Percentiles rank a stretch among this genome's conserved stretches.
Conservation (phyloP, 805 yeast species). For the Candida orba region DNA sequence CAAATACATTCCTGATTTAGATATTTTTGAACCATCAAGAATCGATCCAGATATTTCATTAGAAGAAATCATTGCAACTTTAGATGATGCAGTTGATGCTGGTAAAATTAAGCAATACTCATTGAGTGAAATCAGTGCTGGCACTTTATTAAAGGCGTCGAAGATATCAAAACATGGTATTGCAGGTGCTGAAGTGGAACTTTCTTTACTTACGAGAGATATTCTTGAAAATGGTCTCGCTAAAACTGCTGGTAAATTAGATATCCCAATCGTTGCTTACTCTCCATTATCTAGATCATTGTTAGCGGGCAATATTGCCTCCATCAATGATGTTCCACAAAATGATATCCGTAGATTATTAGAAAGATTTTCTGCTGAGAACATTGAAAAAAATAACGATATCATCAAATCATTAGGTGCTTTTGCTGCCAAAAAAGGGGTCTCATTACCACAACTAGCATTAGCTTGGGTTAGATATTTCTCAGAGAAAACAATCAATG, state of each 20-base stretch:
- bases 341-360: slow-evolving; percentile 46
- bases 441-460: slow-evolving; percentile 60
- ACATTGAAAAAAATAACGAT: slow-evolving; percentile 45
- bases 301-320: slow-evolving; percentile 54
- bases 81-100: slow-evolving; percentile 50
- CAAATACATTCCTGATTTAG: slow-evolving; percentile 38
- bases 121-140: slow-evolving; percentile 63
- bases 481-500: slow-evolving; percentile 21
- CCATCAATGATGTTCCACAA: slow-evolving; percentile 39
- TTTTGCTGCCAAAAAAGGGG: slow-evolving; percentile 38
- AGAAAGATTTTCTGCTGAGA: slow-evolving; percentile 56
- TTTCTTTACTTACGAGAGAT: slow-evolving; percentile 63
- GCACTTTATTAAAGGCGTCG: slow-evolving; percentile 53
- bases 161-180: slow-evolving; percentile 43
- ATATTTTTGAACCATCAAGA: slow-evolving; percentile 68
- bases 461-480: slow-evolving; percentile 55
- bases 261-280: slow-evolving; percentile 68
- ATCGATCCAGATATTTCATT: slow-evolving; percentile 49
- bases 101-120: slow-evolving; percentile 69
- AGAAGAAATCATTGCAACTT: slow-evolving; percentile 49
- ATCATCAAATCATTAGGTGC: slow-evolving; percentile 44
- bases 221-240: slow-evolving; percentile 57
- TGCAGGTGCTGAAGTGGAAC: slow-evolving; percentile 70
- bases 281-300: slow-evolving; percentile 81
- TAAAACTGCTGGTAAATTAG: slow-evolving; percentile 46